phyloP scores from a whole-genome alignment of 2,329 filamentous ascomycete genomes.

The Fulvia fulva region DNA sequence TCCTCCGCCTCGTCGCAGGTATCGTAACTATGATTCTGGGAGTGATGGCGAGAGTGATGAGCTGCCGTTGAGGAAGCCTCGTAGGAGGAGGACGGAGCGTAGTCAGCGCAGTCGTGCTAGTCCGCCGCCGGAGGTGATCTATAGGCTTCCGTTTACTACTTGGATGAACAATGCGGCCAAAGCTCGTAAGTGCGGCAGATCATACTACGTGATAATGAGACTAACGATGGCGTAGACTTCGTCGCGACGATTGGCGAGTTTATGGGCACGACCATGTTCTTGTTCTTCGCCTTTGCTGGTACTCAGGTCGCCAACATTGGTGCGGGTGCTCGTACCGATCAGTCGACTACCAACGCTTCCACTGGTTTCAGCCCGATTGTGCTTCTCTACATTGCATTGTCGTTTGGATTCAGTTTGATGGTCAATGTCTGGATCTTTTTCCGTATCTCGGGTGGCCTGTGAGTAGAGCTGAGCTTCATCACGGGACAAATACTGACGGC shows the following conservation, averaged over 20 bases:
- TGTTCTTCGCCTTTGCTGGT: constrained; percentile 45
- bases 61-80: constrained; percentile 12
- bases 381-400: constrained; percentile 38
- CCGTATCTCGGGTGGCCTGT: constrained; percentile 36
- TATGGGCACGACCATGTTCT: constrained; percentile 45
- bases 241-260: constrained; percentile 39
- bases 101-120: constrained; percentile 10
- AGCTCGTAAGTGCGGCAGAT: constrained; percentile 23
- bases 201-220: background rate
- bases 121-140: constrained; percentile 30
- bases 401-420: constrained; percentile 40
- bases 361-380: constrained; percentile 31
- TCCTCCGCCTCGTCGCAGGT: constrained; percentile 13
- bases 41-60: constrained; percentile 25
- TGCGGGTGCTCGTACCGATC: constrained; percentile 14
- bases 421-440: constrained; percentile 42
- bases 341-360: constrained; percentile 25
- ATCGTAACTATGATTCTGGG: constrained; percentile 15
- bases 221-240: constrained; percentile 23
- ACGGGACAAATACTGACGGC: background rate
- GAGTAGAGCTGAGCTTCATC: background rate
- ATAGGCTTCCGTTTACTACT: constrained; percentile 29
- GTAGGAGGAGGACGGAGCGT: constrained; percentile 8
- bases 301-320: constrained; percentile 44
- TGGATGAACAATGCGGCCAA: constrained; percentile 33